These are phyloP conservation scores for Phytophthora hybrid DNA, from an alignment of 352 stramenopile genomes.

Conservation along the genomic window DNA sequence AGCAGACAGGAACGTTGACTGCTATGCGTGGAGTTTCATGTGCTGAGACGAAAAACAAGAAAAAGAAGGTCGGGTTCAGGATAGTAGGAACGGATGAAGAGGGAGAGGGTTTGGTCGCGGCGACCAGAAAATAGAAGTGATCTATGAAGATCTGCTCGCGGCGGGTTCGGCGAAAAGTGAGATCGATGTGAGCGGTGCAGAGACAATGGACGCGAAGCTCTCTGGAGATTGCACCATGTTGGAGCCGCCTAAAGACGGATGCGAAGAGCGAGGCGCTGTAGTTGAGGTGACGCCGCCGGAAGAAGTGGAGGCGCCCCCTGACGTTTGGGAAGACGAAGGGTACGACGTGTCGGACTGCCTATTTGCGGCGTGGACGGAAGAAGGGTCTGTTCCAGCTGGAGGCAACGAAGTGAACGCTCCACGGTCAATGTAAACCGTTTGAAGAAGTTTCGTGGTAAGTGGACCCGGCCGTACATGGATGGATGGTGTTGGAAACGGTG, in stretches of 20 bases:
- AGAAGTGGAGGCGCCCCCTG: not conserved
- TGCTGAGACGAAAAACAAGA: too few species aligned
- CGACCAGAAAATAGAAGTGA: not conserved
- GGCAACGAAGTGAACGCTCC: not conserved
- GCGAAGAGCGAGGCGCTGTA: not conserved
- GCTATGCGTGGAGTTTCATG: not conserved
- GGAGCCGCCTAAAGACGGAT: too few species aligned
- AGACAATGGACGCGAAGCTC: too few species aligned
- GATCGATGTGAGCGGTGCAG: too few species aligned
- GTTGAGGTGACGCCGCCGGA: not conserved
- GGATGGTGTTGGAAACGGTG: not conserved
- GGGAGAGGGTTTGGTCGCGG: too few species aligned
- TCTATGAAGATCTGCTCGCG: not conserved
- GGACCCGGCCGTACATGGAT: not conserved
- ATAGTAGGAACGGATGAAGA: too few species aligned
- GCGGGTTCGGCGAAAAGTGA: too few species aligned
- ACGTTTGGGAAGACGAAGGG: not conserved
- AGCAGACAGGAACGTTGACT: not conserved
- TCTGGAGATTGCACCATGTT: not conserved
- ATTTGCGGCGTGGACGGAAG: not conserved
- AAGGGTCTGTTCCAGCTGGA: not conserved
- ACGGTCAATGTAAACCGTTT: slow-evolving; percentile 14
- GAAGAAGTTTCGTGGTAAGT: slow-evolving; percentile 4
- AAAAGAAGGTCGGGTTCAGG: too few species aligned
- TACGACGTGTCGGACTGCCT: not conserved